phyloP scores from a whole-genome alignment of 225 moss, liverwort and hornwort genomes.

The Sphagnum tenellum region DNA sequence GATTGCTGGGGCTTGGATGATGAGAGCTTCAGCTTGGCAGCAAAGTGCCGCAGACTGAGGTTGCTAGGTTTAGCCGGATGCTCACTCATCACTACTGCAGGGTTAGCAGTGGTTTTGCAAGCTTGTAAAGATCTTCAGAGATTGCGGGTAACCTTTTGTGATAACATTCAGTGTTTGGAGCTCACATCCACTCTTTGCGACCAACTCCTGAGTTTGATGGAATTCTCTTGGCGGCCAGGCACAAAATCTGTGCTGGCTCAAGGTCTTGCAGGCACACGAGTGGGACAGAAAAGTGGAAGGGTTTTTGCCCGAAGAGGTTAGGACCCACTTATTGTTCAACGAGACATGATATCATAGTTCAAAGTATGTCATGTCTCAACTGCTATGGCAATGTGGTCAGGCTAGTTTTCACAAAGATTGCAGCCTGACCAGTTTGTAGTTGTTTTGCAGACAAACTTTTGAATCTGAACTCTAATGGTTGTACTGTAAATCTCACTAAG shows the following conservation, averaged over 20 bases:
- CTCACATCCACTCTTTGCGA: constrained; percentile 58
- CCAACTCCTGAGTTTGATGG: constrained; percentile 34
- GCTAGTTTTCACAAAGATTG: too few relatives aligned
- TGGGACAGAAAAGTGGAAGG: constrained; percentile 41
- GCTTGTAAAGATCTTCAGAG: constrained; percentile 47
- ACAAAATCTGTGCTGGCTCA: constrained; percentile 33
- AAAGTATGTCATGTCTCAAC: too few relatives aligned
- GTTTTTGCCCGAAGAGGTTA: constrained; percentile 22
- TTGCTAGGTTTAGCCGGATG: constrained; percentile 79
- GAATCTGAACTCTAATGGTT: too few relatives aligned
- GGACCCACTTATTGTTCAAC: background rate
- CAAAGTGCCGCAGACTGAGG: constrained; percentile 56
- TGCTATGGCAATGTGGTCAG: too few relatives aligned
- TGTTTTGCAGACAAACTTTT: too few relatives aligned
- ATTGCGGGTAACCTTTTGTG: constrained; percentile 44
- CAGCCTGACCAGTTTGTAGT: too few relatives aligned
- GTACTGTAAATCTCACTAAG: too few relatives aligned
- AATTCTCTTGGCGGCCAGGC: constrained; percentile 50
- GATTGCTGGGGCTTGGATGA: constrained; percentile 63
- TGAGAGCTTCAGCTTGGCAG: constrained; percentile 28
- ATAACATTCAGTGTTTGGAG: constrained; percentile 61
- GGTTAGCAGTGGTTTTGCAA: constrained; percentile 41
- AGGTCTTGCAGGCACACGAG: constrained; percentile 14
- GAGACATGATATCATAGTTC: too few relatives aligned
- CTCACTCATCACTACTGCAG: constrained; percentile 74